Base-by-base conservation (phyloP, 2,329 filamentous ascomycete species). In the Verticillium dahliae region DNA sequence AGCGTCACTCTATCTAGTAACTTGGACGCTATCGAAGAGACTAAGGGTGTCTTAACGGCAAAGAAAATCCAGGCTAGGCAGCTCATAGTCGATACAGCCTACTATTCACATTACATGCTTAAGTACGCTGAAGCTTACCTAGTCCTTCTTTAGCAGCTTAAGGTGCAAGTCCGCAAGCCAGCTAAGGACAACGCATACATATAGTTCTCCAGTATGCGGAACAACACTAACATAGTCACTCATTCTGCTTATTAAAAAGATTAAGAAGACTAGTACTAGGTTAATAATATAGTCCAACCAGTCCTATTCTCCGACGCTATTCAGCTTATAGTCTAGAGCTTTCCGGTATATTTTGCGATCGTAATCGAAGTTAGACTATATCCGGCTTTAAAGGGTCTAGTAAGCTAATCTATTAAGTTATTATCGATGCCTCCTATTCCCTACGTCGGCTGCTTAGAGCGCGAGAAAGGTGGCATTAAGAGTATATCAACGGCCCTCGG, bases 371-470 rank as follows among this genome's bases (percentile, higher is more conserved):
- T 77, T 3, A 73, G 75, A 0, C 74, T 75, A 2, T 74, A 76
- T 55, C 71, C 78, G 0, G 76, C 78, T 0, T 70, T 82, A 0
- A 74, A 75, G 59, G 75, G 74, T 0, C 80, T 80, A 0, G 64
- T 73, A 0, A 69, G 66, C 4, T 72, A 80, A 60, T 76, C n/a
- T 4, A 6, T 61, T 3, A 31, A 39, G 2, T 35, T 11, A 6
- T 14, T 37, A 5, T 9, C 15, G 1, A n/a, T n/a, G 2, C 9
- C 10, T 15, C 18, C 10, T 13, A 2, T 39, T n/a, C 56, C 56
- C 18, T 57, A 57, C 56, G 14, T 31, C 37, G 63, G 6, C 57
- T 56, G 13, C 59, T 63, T 72, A 0, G n/a, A 50, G 1, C 65
- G 72, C 4, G 65, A 66, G 0, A 39, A 56, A 3, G 59, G 65